phyloP scores from a whole-genome alignment of 163 green algal species.

The Coccomyxa subellipsoidea region DNA sequence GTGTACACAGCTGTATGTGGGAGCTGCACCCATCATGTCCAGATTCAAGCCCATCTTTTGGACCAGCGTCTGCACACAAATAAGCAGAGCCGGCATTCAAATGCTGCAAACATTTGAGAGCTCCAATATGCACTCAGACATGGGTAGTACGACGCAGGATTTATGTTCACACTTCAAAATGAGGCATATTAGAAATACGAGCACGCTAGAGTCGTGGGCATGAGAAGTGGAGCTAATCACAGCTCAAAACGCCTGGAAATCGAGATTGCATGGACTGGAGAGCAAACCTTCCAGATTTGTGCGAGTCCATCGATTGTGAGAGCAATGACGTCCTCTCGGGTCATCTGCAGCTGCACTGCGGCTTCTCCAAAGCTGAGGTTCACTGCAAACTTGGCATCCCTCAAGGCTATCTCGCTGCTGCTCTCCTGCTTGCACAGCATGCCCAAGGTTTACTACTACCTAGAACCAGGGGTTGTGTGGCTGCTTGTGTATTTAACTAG shows the following conservation, averaged over 20 bases:
- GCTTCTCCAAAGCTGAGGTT: not conserved
- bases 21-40: not conserved
- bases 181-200: no score
- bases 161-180: no score
- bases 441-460: not conserved
- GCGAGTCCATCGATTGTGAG: not conserved
- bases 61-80: not conserved
- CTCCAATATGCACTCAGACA: no score
- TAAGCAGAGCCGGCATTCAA: not conserved
- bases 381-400: not conserved
- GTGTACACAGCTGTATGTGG: not conserved
- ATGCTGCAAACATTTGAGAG: no score
- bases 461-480: no score
- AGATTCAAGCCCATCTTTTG: not conserved
- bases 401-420: not conserved
- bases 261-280: no score
- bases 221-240: no score
- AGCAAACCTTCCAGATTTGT: not conserved
- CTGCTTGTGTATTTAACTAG: no score
- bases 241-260: no score
- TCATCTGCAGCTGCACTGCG: not conserved
- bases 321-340: not conserved
- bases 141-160: not conserved
- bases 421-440: not conserved
- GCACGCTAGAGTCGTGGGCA: not conserved